Base-by-base conservation (phyloP, 2,329 filamentous ascomycete genomes). In the Huntiella decipiens region DNA sequence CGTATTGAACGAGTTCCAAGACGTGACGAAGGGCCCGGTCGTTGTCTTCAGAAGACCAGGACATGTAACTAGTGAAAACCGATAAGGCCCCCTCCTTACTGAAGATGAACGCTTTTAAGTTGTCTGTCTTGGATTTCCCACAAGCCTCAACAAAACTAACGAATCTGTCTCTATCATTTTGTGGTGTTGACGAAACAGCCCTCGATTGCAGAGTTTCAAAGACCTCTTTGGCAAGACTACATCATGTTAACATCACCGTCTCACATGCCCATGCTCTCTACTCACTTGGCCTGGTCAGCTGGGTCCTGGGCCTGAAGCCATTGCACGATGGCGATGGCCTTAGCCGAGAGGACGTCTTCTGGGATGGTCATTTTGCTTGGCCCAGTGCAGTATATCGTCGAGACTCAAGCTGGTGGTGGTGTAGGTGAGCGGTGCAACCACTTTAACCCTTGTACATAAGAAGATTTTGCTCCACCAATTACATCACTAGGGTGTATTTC, bases 21-120 rank as follows among this genome's bases (percentile, higher is more conserved):
- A 77, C 68, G 48, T 77, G 65, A 51, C 70, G 71, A 70, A 79
- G 72, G 33, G 74, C 74, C 8, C 75, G 65, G 53, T 77, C 71
- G 50, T 74, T 70, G 54, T 79, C 74, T 47, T 71, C 72, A 54
- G 79, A 75, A 53, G 76, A 77, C 73, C 74, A 79, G 53, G 78
- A 74, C 43, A 79, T 62, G 55, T 74, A 80, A 54, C 76, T 78
- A 45, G 70, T 62, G 58, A 78, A 77, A 17, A 79, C 59, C 44
- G 61, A 60, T 43, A 67, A 52, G 15, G 63, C 66, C 3, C 70
- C 66, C 28, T 61, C 55, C 50, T 64, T 57, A 8, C 66, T 67
- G 50, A 73, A 76, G 1, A 70, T 69, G 63, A 73, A 73, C 7
- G 54, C 51, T 40, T 56, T 60, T 31, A 77, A 54, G 3, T 52